These are phyloP conservation scores for Colletotrichum sp. DNA, from an alignment of 2,329 filamentous ascomycete species.

Conservation along the genomic window DNA sequence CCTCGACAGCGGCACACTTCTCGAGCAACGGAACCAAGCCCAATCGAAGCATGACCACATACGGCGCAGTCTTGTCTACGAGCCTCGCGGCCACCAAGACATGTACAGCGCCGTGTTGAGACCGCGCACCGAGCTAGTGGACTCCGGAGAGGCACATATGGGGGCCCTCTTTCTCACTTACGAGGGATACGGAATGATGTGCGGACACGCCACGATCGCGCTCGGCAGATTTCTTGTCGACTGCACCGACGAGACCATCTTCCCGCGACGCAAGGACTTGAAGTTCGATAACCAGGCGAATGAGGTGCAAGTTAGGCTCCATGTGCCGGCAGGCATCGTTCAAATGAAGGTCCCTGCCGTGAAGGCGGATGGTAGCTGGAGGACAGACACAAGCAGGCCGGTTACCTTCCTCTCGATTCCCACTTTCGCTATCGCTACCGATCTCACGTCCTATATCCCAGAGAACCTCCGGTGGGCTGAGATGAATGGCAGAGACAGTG, in stretches of 20 bases:
- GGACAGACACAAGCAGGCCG: constrained; percentile 39
- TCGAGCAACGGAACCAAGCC: constrained; percentile 36
- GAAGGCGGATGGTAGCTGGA: constrained; percentile 22
- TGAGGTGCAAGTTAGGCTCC: constrained; percentile 38
- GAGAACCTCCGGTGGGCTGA: constrained; percentile 39
- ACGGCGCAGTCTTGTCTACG: constrained; percentile 10
- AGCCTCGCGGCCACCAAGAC: constrained; percentile 18
- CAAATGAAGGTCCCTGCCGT: constrained; percentile 41
- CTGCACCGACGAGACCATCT: constrained; percentile 40
- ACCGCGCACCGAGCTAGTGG: constrained; percentile 7
- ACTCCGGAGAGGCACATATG: constrained; percentile 13
- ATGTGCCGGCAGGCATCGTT: constrained; percentile 50
- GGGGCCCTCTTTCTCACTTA: constrained; percentile 17
- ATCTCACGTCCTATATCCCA: constrained; percentile 34
- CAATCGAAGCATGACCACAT: constrained; percentile 10
- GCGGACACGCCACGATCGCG: constrained; percentile 43
- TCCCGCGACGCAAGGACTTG: constrained; percentile 38
- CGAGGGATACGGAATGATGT: constrained; percentile 19
- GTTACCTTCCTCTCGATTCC: constrained; percentile 47
- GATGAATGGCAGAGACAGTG: constrained; percentile 27
- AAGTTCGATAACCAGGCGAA: constrained; percentile 27
- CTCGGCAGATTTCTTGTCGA: constrained; percentile 49
- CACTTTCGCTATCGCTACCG: constrained; percentile 40
- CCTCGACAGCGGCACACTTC: constrained; percentile 35
- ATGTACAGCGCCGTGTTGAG: constrained; percentile 20